phyloP scores from a whole-genome alignment of 108 stramenopile species.

The Fragilaria radians region DNA sequence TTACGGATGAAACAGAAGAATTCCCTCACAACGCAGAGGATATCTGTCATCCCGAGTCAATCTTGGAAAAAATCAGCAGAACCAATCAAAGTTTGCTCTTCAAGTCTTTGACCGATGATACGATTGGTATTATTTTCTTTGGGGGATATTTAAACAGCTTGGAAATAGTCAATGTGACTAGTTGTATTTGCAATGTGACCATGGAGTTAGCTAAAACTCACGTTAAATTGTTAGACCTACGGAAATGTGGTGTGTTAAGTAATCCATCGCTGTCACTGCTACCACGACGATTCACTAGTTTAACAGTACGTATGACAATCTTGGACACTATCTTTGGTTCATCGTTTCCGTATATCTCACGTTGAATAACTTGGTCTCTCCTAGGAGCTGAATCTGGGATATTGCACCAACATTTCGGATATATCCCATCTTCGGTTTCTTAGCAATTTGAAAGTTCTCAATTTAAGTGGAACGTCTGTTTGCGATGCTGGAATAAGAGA shows the following conservation, averaged over 20 bases:
- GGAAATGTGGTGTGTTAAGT: not conserved
- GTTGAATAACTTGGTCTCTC: not conserved
- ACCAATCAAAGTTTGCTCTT: no score
- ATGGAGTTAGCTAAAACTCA: not conserved
- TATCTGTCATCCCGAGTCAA: no score
- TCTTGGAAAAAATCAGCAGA: no score
- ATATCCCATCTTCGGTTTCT: not conserved
- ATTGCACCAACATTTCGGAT: not conserved
- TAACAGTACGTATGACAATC: not conserved
- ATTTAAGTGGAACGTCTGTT: conserved; percentile 3
- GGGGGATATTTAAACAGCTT: conserved; percentile 7
- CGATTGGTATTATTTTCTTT: not conserved
- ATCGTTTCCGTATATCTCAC: no score
- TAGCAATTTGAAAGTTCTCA: not conserved
- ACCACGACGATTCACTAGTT: not conserved
- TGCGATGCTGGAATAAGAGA: not conserved
- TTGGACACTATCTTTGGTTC: no score
- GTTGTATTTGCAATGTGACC: conserved; percentile 4
- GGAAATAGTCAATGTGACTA: not conserved
- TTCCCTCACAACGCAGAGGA: no score
- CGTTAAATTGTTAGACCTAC: conserved; percentile 5
- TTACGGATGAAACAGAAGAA: no score
- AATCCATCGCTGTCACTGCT: not conserved
- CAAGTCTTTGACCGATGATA: not conserved
- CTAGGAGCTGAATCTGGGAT: not conserved